Conservation (phyloP, 2,329 filamentous ascomycete species). For the Cladobotryum protrusum region DNA sequence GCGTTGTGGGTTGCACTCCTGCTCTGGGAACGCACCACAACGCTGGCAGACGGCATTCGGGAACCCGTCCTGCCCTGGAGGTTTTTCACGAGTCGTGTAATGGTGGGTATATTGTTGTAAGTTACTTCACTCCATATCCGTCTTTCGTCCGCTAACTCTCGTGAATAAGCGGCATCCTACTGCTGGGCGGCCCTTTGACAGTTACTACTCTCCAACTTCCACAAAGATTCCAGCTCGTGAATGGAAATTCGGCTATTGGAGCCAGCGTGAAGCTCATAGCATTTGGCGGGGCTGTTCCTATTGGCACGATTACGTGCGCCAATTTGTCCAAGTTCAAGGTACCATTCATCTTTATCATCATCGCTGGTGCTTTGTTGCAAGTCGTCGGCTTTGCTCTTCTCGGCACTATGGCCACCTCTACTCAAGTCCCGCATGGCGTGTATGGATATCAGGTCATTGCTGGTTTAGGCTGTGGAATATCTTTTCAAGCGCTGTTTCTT, state of each 20-base stretch:
- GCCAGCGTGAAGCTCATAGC: constrained; percentile 15
- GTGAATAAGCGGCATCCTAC: neutral
- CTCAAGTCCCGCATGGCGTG: neutral
- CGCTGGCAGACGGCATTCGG: neutral
- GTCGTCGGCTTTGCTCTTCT: neutral
- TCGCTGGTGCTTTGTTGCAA: neutral
- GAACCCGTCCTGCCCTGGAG: neutral
- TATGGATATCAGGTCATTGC: constrained; percentile 5
- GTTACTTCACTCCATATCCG: neutral
- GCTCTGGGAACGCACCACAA: neutral
- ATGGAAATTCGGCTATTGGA: constrained; percentile 9
- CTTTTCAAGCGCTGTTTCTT: neutral
- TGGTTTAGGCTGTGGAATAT: constrained; percentile 4
- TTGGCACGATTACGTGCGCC: constrained; percentile 1
- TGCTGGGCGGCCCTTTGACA: constrained; percentile 5
- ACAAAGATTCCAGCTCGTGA: constrained; percentile 18
- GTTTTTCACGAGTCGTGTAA: neutral
- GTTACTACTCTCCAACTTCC: constrained; percentile 13
- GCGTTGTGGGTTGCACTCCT: neutral
- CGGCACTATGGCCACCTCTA: neutral
- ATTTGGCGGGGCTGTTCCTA: constrained; percentile 4
- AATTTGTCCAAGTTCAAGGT: constrained; percentile 1
- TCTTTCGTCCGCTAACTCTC: neutral
- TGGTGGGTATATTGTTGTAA: neutral
- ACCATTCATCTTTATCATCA: neutral